Percentiles rank a stretch among this genome's conserved stretches.
phyloP scores from a whole-genome alignment of 2,329 filamentous ascomycete species.

The Monilinia fructigena region DNA sequence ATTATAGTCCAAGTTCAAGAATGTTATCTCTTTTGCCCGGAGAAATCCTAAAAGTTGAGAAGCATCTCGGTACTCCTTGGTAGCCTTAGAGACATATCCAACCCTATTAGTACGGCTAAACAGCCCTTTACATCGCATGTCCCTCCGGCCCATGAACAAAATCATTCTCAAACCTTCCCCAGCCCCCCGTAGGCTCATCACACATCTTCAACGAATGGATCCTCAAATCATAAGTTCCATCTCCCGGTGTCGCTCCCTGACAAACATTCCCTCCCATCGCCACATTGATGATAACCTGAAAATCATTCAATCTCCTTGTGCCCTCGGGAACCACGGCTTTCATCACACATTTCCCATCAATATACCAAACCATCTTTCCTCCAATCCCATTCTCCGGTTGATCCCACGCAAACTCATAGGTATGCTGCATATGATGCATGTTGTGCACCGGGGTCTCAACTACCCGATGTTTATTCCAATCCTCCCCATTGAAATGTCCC shows the following conservation, averaged over 20 bases:
- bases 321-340: slow-evolving; percentile 53
- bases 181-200: slow-evolving; percentile 55
- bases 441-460: slow-evolving; percentile 51
- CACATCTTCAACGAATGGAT: slow-evolving; percentile 53
- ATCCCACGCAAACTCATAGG: slow-evolving; percentile 58
- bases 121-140: slow-evolving; percentile 17
- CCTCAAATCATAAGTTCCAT: slow-evolving; percentile 57
- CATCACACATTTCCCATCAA: slow-evolving; percentile 58
- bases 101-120: neutral
- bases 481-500: slow-evolving; percentile 54
- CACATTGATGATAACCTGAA: slow-evolving; percentile 57
- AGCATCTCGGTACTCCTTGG: neutral
- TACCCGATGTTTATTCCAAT: slow-evolving; percentile 57
- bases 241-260: slow-evolving; percentile 49
- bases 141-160: slow-evolving; percentile 41
- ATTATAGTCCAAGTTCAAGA: neutral
- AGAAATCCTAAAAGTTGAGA: neutral
- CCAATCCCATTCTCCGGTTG: slow-evolving; percentile 45
- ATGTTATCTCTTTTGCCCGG: neutral
- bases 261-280: slow-evolving; percentile 63
- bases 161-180: slow-evolving; percentile 53
- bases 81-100: neutral
- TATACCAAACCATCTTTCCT: slow-evolving; percentile 56
- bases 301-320: slow-evolving; percentile 55
- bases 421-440: slow-evolving; percentile 48